Conservation (phyloP, 2,329 filamentous ascomycete species). For the Pestalotiopsis sp. region DNA sequence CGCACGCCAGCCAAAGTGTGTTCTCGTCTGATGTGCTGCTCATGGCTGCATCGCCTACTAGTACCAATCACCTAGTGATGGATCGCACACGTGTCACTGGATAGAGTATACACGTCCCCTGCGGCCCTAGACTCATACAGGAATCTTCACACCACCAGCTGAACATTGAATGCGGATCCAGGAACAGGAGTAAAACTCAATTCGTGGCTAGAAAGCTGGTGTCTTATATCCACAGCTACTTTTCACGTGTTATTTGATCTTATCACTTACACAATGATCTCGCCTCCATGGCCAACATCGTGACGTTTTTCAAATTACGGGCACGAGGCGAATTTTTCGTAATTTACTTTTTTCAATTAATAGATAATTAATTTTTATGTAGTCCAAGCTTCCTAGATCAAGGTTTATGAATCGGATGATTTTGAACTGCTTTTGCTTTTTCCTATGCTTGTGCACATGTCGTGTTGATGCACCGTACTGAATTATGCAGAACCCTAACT, state of each 20-base stretch:
- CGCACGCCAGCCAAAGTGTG: neutral
- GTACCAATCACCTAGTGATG: neutral
- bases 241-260: no score
- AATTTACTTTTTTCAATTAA: neutral
- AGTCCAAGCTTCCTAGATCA: neutral
- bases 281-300: neutral
- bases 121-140: neutral
- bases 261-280: no score
- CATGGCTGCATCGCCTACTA: neutral
- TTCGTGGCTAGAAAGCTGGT: neutral
- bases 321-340: no score
- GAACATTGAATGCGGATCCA: neutral
- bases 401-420: neutral
- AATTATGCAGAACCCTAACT: neutral
- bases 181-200: conserved; percentile 2
- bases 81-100: neutral
- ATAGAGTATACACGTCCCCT: neutral
- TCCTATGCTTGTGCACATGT: neutral
- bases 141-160: neutral
- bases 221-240: neutral
- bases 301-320: neutral
- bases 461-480: neutral
- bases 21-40: neutral
- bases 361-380: neutral
- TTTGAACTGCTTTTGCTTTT: neutral